Percentiles rank a stretch among this genome's conserved stretches.
phyloP scores from a whole-genome alignment of 2,329 filamentous ascomycete genomes.

The Knoxdaviesia proteae region DNA sequence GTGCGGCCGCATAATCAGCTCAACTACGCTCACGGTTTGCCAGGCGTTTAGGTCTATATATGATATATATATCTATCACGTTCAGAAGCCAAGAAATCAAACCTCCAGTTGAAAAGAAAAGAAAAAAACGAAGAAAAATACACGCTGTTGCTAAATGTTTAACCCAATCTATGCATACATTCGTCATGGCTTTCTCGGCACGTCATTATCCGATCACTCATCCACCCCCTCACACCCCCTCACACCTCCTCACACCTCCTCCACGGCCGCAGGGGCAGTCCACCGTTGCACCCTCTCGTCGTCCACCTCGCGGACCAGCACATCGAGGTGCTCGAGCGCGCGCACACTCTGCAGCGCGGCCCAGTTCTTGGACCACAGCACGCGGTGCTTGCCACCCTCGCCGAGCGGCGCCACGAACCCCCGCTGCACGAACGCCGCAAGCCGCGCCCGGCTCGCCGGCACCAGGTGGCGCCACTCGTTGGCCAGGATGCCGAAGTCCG shows the following conservation, averaged over 20 bases:
- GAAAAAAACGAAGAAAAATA: background rate
- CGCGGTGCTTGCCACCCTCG: slow-evolving; percentile 23
- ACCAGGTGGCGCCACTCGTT: slow-evolving; percentile 90
- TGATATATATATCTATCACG: too few species aligned
- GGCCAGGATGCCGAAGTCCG: slow-evolving; percentile 48
- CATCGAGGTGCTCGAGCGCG: slow-evolving; percentile 74
- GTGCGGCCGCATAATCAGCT: slow-evolving; percentile 17
- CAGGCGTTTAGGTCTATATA: background rate
- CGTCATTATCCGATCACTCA: background rate
- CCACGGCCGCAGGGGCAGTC: slow-evolving; percentile 13
- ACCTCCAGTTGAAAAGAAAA: background rate
- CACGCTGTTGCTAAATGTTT: too few species aligned
- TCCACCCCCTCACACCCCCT: background rate
- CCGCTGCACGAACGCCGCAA: slow-evolving; percentile 47
- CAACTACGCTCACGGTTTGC: background rate
- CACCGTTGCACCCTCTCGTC: slow-evolving; percentile 30
- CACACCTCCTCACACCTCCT: background rate
- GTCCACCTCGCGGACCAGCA: slow-evolving; percentile 38
- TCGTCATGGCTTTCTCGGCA: too few species aligned
- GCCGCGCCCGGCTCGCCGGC: slow-evolving; percentile 36
- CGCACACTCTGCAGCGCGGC: slow-evolving; percentile 70
- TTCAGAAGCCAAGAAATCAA: too few species aligned
- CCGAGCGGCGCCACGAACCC: slow-evolving; percentile 44
- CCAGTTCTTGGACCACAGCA: slow-evolving; percentile 93
- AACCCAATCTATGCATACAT: too few species aligned